Conservation (phyloP, 345 rosid species). For the Physaria fendleri region DNA sequence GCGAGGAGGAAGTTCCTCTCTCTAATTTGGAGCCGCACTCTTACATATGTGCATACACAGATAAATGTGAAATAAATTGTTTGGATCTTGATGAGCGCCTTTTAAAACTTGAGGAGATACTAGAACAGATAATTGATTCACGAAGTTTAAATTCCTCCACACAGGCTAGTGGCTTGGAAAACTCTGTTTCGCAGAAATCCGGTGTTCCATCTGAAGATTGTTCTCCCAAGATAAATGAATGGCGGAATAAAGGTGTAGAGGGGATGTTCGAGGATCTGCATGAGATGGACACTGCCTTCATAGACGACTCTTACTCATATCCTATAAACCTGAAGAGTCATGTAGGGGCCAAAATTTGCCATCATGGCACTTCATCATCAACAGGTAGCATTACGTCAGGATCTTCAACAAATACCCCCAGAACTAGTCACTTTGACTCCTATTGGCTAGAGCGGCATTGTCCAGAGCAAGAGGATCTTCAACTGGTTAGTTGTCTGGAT, state of each 20-base stretch:
- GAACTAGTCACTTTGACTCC: slow-evolving; percentile 67
- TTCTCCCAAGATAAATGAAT: slow-evolving; percentile 70
- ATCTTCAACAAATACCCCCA: slow-evolving; percentile 73
- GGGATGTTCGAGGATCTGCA: slow-evolving; percentile 92
- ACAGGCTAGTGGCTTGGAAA: slow-evolving; percentile 53
- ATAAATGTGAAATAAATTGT: slow-evolving; percentile 69
- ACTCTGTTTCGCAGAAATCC: slow-evolving; percentile 39
- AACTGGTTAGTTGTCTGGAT: slow-evolving; percentile 47
- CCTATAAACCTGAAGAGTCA: slow-evolving; percentile 46
- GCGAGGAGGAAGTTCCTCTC: slow-evolving; percentile 68
- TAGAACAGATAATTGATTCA: slow-evolving; percentile 69
- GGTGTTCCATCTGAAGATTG: slow-evolving; percentile 43
- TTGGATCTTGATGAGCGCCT: slow-evolving; percentile 66
- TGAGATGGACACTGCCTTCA: slow-evolving; percentile 80
- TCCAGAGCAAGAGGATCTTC: slow-evolving; percentile 72
- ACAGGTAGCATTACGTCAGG: slow-evolving; percentile 75
- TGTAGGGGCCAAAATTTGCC: slow-evolving; percentile 48
- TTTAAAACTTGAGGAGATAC: slow-evolving; percentile 61
- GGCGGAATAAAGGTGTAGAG: slow-evolving; percentile 74
- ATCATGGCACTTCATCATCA: slow-evolving; percentile 62
- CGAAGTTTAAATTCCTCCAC: slow-evolving; percentile 40
- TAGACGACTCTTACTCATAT: slow-evolving; percentile 50
- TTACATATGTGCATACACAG: slow-evolving; percentile 84
- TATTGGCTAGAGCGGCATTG: slow-evolving; percentile 69
- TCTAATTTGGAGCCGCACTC: slow-evolving; percentile 72